Conservation (phyloP, 352 stramenopile species). For the Globisporangium nunn region DNA sequence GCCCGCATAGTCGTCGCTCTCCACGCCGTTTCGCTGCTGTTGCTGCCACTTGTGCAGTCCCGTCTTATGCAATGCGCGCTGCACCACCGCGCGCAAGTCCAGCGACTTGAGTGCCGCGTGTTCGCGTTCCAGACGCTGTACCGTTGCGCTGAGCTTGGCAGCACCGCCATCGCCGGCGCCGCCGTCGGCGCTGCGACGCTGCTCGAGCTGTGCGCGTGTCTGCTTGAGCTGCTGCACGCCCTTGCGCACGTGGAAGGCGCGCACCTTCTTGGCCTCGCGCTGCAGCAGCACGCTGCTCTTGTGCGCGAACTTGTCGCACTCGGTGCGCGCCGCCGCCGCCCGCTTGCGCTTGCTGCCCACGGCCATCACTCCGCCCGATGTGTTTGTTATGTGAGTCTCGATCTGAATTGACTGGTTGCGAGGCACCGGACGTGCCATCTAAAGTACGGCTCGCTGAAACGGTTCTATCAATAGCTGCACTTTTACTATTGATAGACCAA, state of each 20-base stretch:
- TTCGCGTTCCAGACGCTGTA: conserved; percentile 45
- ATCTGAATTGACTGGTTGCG: not conserved
- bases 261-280: conserved; percentile 72
- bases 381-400: not conserved
- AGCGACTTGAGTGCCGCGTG: conserved; percentile 47
- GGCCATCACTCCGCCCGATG: not conserved
- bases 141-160: conserved; percentile 30
- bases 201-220: conserved; percentile 24
- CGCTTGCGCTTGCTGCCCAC: conserved; percentile 48
- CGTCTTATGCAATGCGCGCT: conserved; percentile 27
- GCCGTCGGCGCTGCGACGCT: conserved; percentile 3
- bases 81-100: conserved; percentile 41
- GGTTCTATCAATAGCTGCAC: not conserved
- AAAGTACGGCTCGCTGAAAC: not conserved
- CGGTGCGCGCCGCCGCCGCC: conserved; percentile 26
- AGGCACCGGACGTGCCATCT: not conserved
- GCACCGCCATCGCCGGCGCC: conserved; percentile 24
- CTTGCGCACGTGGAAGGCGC: conserved; percentile 57
- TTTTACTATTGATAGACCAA: not conserved
- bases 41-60: conserved; percentile 15
- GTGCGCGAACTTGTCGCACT: conserved; percentile 64
- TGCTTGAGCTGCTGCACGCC: conserved; percentile 71
- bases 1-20: conserved; percentile 13
- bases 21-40: conserved; percentile 4
- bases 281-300: conserved; percentile 64